A percentile compares a stretch with the other conserved stretches of the same genome.
Conservation (phyloP, 2,329 filamentous ascomycete genomes). For the Colletotrichum tropicale region DNA sequence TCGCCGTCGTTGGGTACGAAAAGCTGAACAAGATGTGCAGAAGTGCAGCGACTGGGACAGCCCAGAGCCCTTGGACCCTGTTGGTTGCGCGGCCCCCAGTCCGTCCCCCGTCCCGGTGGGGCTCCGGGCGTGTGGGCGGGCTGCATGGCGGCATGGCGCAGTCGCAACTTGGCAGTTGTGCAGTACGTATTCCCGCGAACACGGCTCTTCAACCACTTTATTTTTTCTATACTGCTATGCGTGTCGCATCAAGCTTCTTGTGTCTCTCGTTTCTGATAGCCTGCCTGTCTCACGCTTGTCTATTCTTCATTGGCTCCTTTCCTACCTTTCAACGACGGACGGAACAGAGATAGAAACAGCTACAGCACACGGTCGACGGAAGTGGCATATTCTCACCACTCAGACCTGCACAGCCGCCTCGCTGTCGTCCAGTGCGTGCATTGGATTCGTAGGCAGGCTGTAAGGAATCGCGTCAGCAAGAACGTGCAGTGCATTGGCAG, state of each 20-base stretch:
- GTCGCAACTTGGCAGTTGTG: neutral
- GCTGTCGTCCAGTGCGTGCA: neutral
- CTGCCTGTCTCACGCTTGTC: neutral
- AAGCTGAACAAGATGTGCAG: neutral
- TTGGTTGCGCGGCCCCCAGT: conserved; percentile 16
- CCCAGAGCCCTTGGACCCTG: conserved; percentile 11
- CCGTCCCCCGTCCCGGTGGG: neutral
- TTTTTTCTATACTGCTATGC: neutral
- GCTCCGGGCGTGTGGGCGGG: conserved; percentile 13
- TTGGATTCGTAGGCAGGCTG: neutral
- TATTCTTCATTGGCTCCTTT: neutral
- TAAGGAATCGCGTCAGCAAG: conserved; percentile 9
- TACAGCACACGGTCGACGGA: neutral
- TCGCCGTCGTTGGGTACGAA: neutral
- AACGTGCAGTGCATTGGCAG: conserved; percentile 13
- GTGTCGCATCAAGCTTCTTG: neutral
- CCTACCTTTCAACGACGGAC: neutral
- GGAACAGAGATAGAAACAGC: neutral
- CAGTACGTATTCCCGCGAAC: neutral
- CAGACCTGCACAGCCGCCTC: conserved; percentile 4
- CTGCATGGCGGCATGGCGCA: conserved; percentile 19
- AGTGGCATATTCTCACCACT: neutral
- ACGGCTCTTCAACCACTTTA: neutral
- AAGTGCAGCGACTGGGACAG: neutral
- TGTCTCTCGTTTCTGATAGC: neutral